phyloP scores from a whole-genome alignment of 2,329 filamentous ascomycete species.

The Penicillium occitanis region DNA sequence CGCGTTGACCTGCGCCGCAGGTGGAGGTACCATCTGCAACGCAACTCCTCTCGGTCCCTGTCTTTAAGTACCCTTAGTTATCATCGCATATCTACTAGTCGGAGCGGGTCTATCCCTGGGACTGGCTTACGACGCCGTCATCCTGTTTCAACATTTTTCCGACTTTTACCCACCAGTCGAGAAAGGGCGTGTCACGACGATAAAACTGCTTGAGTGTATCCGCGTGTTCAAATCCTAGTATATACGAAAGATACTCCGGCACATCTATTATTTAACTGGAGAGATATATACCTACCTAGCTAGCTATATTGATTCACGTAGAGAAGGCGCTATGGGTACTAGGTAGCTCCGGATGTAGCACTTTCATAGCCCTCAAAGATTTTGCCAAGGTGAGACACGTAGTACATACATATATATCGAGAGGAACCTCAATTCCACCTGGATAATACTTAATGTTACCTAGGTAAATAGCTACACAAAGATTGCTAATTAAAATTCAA shows the following conservation, averaged over 20 bases:
- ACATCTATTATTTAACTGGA: background rate
- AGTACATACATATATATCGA: no score
- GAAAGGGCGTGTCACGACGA: background rate
- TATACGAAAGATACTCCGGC: background rate
- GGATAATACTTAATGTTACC: no score
- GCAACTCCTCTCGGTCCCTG: conserved; percentile 28
- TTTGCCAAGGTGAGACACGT: no score
- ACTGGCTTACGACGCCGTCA: conserved; percentile 34
- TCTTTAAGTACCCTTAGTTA: conserved; percentile 41
- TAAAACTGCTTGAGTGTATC: background rate
- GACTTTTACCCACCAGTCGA: conserved; percentile 26
- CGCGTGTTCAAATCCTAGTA: background rate
- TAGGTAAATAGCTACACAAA: no score
- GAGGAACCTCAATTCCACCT: no score
- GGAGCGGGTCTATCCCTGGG: conserved; percentile 37
- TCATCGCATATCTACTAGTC: conserved; percentile 44
- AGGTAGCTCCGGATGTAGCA: no score
- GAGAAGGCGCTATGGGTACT: no score
- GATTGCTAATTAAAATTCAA: no score
- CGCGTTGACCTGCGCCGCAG: conserved; percentile 42
- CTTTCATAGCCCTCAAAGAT: no score
- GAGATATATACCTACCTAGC: no score
- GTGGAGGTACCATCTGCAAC: conserved; percentile 37
- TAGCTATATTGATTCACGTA: background rate
- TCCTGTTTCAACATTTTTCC: conserved; percentile 36